Evolutionary conservation across 73 alveolate species (phyloP).

Genomic region (Paramecium bursaria): DNA sequence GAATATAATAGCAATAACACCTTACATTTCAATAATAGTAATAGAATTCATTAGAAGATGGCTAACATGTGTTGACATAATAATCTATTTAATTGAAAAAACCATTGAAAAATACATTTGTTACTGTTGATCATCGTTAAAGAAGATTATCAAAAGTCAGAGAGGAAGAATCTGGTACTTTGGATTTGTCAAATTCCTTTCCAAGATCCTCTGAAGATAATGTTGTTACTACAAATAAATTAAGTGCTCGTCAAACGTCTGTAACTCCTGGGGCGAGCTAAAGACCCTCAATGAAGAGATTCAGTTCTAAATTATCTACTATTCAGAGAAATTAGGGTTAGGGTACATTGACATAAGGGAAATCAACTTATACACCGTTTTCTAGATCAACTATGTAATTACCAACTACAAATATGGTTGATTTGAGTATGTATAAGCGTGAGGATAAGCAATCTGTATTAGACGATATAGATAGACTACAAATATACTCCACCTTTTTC

Average conservation of each 20-base stretch:
- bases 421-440: conserved; percentile 42
- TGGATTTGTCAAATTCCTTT: conserved; percentile 26
- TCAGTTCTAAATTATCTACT: conserved; percentile 35
- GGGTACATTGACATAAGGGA: conserved; percentile 13
- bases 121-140: conserved; percentile 9
- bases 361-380: background rate
- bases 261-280: background rate
- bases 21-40: background rate
- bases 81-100: background rate
- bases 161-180: conserved; percentile 52
- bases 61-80: background rate
- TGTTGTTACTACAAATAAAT: background rate
- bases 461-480: too few relatives aligned
- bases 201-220: conserved; percentile 4
- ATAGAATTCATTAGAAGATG: background rate
- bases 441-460: too few relatives aligned
- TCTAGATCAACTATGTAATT: conserved; percentile 2
- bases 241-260: background rate
- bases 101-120: background rate
- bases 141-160: conserved; percentile 9
- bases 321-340: background rate
- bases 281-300: conserved; percentile 46
- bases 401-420: background rate
- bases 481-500: too few relatives aligned
- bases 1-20: background rate